These are phyloP conservation scores for Eucalyptus victrix DNA, from an alignment of 345 rosid genomes.

Conservation along the genomic window DNA sequence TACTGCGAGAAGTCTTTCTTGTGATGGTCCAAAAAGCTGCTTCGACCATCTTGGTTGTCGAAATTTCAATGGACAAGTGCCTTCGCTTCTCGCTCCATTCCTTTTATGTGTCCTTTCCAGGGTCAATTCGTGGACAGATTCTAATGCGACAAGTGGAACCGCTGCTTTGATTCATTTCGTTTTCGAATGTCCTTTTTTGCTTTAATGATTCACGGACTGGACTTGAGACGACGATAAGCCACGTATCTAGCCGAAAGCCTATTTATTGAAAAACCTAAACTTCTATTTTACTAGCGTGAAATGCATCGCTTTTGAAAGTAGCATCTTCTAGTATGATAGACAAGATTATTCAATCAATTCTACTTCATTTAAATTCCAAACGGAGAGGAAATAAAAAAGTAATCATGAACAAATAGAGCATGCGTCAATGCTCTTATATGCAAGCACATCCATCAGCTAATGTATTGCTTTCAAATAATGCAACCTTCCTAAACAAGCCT, in stretches of 20 bases:
- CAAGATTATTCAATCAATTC: neutral
- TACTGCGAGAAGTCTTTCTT: neutral
- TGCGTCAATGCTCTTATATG: neutral
- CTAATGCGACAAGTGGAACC: neutral
- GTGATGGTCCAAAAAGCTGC: neutral
- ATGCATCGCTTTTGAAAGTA: neutral
- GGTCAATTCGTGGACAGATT: neutral
- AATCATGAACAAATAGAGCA: neutral
- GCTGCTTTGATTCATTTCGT: neutral
- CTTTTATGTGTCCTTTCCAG: neutral
- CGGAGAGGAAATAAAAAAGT: neutral
- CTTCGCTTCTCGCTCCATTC: neutral
- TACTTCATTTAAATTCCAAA: neutral
- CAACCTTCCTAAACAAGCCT: rapidly evolving
- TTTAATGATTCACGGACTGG: neutral
- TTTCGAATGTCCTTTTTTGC: neutral
- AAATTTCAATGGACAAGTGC: neutral
- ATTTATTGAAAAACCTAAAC: neutral
- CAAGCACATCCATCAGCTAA: neutral
- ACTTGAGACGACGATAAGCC: neutral
- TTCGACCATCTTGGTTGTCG: neutral
- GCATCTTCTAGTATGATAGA: neutral
- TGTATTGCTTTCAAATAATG: neutral
- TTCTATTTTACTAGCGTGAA: neutral
- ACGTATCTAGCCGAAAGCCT: neutral